phyloP scores from a whole-genome alignment of 2,329 filamentous ascomycete genomes.

The Fusarium bulbicola region DNA sequence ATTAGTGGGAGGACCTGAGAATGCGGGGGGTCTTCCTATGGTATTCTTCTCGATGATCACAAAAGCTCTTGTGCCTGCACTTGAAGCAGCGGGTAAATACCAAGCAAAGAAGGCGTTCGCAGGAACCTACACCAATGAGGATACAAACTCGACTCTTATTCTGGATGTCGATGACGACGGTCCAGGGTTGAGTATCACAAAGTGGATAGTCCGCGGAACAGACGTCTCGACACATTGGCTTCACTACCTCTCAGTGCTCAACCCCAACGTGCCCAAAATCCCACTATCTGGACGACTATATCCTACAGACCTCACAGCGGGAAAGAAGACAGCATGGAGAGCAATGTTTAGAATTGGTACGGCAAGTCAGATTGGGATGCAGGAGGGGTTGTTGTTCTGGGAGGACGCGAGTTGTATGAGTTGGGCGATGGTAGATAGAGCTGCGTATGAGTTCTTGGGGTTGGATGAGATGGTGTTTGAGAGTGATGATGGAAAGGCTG shows the following conservation, averaged over 20 bases:
- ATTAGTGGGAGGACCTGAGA: background rate
- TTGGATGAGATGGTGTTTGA: constrained; percentile 9
- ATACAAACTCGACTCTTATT: background rate
- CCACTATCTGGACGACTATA: background rate
- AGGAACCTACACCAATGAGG: background rate
- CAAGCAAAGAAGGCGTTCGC: background rate
- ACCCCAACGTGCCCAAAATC: background rate
- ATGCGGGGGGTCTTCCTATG: background rate
- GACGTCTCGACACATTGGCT: constrained; percentile 1
- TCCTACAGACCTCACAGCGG: background rate
- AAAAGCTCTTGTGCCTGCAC: background rate
- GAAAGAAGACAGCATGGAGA: background rate
- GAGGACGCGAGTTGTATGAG: constrained; percentile 1
- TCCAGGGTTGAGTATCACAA: background rate
- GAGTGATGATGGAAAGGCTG: background rate
- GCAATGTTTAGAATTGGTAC: background rate
- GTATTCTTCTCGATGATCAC: constrained; percentile 6
- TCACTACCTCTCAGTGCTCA: background rate
- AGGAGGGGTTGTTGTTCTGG: background rate
- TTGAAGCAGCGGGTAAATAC: constrained; percentile 2
- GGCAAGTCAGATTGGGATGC: background rate
- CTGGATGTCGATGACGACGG: background rate
- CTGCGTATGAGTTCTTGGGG: background rate
- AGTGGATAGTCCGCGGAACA: constrained; percentile 5
- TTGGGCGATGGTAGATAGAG: constrained; percentile 1